Base-by-base conservation (phyloP, 2,329 filamentous ascomycete species). In the Periconia macrospinosa region DNA sequence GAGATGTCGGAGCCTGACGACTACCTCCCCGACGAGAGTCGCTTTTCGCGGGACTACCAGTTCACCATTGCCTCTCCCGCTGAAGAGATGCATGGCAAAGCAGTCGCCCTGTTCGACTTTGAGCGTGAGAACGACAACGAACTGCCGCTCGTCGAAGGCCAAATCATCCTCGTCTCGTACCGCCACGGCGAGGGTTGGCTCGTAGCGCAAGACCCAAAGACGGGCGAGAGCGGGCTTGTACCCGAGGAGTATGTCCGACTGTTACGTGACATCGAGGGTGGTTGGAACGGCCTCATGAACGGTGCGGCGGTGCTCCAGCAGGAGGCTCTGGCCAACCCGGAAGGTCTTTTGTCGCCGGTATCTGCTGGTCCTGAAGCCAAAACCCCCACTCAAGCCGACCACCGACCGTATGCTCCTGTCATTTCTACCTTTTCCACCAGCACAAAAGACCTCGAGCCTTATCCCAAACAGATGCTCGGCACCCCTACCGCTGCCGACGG, bases 81-180 rank as follows among this genome's bases (percentile, higher is more conserved):
- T 72, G 93, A 97, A 76, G 92, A 97, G 73, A 97, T 97, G 85
- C 92, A 97, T 69, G 94, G 94, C 46, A 96, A 96, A 71, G 92
- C 92, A 18, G 91, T 99, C 27, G 94, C 94, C 7, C 80, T 99
- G 19, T 99, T 96, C 71, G 92, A 97, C 71, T 99, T 99, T 75
- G 87, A 87, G 63, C 85, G 92, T 30, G 93, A 97, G 74, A 97
- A 97, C 71, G 92, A 97, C 72, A 99, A 97, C 70, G 94, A 99
- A 74, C 79, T 99, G 53, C 91, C 92, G 3, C 79, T 99, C 45
- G 87, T 91, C 0, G 94, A 99, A 75, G 94, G 94, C 6, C 94
- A 99, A 69, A 91, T 97, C 53, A 96, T 99, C 52, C 89, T 94
- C 80, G 92, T 99, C 20, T 96, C 91, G 15, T 99, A 97, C 73